These are phyloP conservation scores for Allium cepa DNA, from an alignment of 106 monocot genomes.

Conservation along the genomic window DNA sequence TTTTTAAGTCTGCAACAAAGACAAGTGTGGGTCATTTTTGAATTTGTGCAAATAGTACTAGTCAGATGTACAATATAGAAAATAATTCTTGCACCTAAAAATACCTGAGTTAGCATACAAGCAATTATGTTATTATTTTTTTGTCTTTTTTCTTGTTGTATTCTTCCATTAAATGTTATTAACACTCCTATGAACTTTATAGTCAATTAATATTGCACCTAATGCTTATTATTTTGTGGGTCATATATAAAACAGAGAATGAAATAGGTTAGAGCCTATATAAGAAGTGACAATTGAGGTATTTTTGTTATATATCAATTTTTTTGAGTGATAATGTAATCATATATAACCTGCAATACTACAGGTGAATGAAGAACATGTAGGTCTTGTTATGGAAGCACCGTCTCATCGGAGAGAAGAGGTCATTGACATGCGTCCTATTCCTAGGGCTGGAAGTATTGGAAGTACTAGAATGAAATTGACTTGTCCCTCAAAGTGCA, in stretches of 20 bases:
- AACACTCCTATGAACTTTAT: too few relatives aligned
- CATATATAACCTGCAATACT: constrained; percentile 7
- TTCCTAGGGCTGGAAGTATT: constrained; percentile 40
- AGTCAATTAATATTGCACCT: too few relatives aligned
- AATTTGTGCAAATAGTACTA: too few relatives aligned
- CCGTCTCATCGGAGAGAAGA: constrained; percentile 91
- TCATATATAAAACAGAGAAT: constrained; percentile 88
- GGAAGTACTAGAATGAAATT: constrained; percentile 73
- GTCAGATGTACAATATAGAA: too few relatives aligned
- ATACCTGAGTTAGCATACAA: too few relatives aligned
- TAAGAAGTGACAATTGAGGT: constrained; percentile 99
- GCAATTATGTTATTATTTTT: too few relatives aligned
- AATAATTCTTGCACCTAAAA: too few relatives aligned
- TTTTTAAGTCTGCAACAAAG: too few relatives aligned
- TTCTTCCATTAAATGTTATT: too few relatives aligned
- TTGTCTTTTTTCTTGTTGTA: too few relatives aligned
- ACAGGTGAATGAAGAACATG: constrained; percentile 97
- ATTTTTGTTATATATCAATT: neutral
- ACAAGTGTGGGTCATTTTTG: too few relatives aligned
- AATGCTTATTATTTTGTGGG: neutral
- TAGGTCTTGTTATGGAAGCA: constrained; percentile 97
- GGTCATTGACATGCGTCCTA: constrained; percentile 92
- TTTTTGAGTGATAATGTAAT: neutral
- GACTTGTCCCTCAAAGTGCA: constrained; percentile 92
- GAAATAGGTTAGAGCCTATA: constrained; percentile 81